Conservation (phyloP, 2,329 filamentous ascomycete species). For the Aspergillus viridinutans region DNA sequence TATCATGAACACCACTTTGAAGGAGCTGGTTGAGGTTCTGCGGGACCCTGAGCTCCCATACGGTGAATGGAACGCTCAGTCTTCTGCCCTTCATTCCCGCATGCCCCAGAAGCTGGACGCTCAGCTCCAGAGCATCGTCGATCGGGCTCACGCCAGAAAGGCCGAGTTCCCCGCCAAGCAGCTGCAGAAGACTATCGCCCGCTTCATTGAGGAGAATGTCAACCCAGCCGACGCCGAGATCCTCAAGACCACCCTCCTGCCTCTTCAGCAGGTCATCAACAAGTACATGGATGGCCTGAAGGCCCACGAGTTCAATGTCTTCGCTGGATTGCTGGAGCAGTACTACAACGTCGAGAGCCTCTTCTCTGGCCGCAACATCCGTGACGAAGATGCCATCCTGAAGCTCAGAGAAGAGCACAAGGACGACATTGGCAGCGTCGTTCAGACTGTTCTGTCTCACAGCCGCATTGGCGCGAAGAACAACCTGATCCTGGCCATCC, state of each 20-base stretch:
- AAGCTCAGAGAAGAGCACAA: slow-evolving; percentile 95
- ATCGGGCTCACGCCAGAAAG: slow-evolving; percentile 71
- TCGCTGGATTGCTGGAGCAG: slow-evolving; percentile 71
- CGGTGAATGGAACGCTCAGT: slow-evolving; percentile 93
- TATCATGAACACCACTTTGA: slow-evolving; percentile 83
- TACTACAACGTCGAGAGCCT: slow-evolving; percentile 82
- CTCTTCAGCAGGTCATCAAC: slow-evolving; percentile 72
- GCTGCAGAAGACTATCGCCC: slow-evolving; percentile 74
- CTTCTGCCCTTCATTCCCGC: slow-evolving; percentile 91
- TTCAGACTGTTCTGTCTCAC: slow-evolving; percentile 88
- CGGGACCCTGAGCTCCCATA: slow-evolving; percentile 88
- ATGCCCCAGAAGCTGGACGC: slow-evolving; percentile 93
- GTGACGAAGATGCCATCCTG: slow-evolving; percentile 91
- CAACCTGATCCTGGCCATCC: slow-evolving; percentile 82
- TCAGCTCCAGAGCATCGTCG: slow-evolving; percentile 77
- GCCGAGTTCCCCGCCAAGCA: slow-evolving; percentile 90
- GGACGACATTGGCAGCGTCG: slow-evolving; percentile 79
- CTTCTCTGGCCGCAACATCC: slow-evolving; percentile 77
- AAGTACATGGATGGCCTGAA: slow-evolving; percentile 85
- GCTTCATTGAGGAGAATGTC: slow-evolving; percentile 86
- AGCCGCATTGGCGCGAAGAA: slow-evolving; percentile 91
- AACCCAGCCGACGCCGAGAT: slow-evolving; percentile 67
- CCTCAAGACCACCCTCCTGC: slow-evolving; percentile 68
- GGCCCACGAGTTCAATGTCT: slow-evolving; percentile 79
- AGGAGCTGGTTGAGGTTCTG: slow-evolving; percentile 84